phyloP scores from a whole-genome alignment of 2,329 filamentous ascomycete species.

The Fusarium denticulatum region DNA sequence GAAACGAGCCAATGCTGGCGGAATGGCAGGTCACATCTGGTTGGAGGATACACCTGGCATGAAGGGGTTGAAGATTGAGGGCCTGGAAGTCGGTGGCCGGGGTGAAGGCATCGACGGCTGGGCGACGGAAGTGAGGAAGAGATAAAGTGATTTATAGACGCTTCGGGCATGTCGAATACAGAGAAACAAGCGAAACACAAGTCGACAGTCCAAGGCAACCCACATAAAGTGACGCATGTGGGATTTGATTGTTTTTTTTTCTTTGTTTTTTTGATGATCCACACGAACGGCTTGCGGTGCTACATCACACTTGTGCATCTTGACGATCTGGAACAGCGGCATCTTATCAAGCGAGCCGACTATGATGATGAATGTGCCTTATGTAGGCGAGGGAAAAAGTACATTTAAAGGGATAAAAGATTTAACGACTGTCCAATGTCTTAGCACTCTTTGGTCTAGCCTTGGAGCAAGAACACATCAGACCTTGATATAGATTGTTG shows the following conservation, averaged over 20 bases:
- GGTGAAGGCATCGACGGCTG: conserved; percentile 96
- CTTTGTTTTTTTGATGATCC: conserved; percentile 15
- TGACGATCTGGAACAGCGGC: conserved; percentile 19
- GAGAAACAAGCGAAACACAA: conserved; percentile 34
- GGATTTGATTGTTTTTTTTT: conserved; percentile 24
- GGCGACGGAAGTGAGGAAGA: conserved; percentile 87
- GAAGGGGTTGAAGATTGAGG: conserved; percentile 78
- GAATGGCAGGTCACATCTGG: conserved; percentile 89
- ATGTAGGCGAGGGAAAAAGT: background rate
- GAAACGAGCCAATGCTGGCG: conserved; percentile 91
- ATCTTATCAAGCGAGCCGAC: conserved; percentile 10
- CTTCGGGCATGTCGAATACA: conserved; percentile 34
- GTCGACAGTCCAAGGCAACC: conserved; percentile 21
- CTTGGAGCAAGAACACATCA: background rate
- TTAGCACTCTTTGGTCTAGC: conserved; percentile 7
- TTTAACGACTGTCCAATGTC: background rate
- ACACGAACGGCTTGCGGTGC: conserved; percentile 10
- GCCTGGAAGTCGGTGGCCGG: conserved; percentile 79
- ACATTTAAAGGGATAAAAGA: conserved; percentile 15
- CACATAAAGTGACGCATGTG: conserved; percentile 9
- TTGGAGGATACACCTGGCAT: conserved; percentile 88
- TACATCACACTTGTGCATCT: conserved; percentile 14
- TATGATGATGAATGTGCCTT: background rate
- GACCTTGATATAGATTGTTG: background rate
- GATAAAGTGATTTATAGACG: conserved; percentile 57